Base-by-base conservation (phyloP, 495 filamentous ascomycete species). In the Penicillium manginii region DNA sequence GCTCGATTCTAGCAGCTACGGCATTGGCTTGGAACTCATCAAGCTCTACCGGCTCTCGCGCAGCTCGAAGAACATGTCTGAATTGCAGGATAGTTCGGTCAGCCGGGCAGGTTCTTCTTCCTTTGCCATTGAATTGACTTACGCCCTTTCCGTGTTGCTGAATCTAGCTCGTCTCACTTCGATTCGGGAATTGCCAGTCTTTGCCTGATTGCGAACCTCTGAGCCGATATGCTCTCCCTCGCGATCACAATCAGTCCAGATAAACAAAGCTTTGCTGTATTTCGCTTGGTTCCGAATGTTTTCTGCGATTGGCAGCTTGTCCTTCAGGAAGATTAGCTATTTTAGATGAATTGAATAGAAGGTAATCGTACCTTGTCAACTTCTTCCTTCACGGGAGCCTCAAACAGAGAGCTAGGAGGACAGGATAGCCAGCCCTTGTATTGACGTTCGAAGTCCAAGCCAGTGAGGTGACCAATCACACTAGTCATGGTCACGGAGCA, bases 191-290 rank as follows among this genome's bases (percentile, higher is more conserved):
- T 97, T 98, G 21, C 85, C 87, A 65, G 83, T 83, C 53, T 78
- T 78, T 17, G 96, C 94, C 35, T 92, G 86, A 55, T 89, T 83
- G 37, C 91, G 86, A 51, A 98, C 92, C 67, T 98, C 96, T n/a
- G 88, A 78, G 1, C 94, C 94, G 59, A 98, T 98, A 65, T 97
- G 88, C 73, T 98, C 94, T 15, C 94, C 94, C 80, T 98, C 94
- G 50, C 93, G 86, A 80, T 98, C 94, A 75, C 94, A 98, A 81
- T 98, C 94, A 1, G 94, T 98, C 94, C 94, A 98, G 64, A 98
- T 96, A 71, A 92, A 94, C 14, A 98, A 80, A 18, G 84, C 85
- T 62, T 79, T 81, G 53, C 84, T 77, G 63, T 83, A 80, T 45
- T 82, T 83, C 12, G 96, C 94, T 71, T 94, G 86, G 6, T 78